These are phyloP conservation scores for Peronospora tabacina DNA, from an alignment of 352 stramenopile species.

Conservation along the genomic window DNA sequence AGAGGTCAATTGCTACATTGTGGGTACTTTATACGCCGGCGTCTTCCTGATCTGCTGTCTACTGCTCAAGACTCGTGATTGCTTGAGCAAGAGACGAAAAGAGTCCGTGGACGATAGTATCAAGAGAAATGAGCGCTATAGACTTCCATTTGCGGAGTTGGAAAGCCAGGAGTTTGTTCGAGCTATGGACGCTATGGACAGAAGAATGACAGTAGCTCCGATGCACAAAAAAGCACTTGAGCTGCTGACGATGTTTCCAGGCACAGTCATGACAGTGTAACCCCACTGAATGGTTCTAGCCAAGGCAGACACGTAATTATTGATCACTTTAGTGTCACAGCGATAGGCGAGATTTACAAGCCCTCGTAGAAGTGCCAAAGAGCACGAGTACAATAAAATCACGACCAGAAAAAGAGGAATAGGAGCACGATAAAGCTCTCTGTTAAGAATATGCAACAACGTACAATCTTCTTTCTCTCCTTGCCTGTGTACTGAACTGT, in stretches of 20 bases:
- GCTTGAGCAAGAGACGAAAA: conserved; percentile 5
- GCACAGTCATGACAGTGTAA: conserved; percentile 14
- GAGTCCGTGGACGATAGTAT: conserved; percentile 2
- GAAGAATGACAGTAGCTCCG: conserved; percentile 6
- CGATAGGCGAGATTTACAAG: conserved; percentile 8
- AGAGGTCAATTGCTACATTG: conserved; percentile 60
- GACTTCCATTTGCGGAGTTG: conserved; percentile 28
- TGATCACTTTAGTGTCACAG: conserved; percentile 8
- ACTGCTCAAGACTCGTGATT: conserved; percentile 14
- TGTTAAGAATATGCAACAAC: conserved; percentile 10
- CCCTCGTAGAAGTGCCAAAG: conserved; percentile 15
- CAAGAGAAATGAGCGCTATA: conserved; percentile 21
- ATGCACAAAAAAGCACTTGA: conserved; percentile 7
- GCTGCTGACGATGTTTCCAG: conserved; percentile 11
- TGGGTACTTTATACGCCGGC: conserved; percentile 38
- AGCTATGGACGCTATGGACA: conserved; percentile 25
- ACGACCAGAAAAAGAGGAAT: conserved; percentile 3
- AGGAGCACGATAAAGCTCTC: conserved; percentile 5
- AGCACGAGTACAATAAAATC: conserved; percentile 25
- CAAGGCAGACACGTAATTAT: conserved; percentile 1
- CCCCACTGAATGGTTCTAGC: not conserved
- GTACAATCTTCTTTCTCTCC: not conserved
- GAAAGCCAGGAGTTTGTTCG: conserved; percentile 31
- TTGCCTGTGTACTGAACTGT: no score
- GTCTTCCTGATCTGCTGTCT: conserved; percentile 32